phyloP scores from a whole-genome alignment of 352 stramenopile genomes.

The Chrysophaeum taylorii region DNA sequence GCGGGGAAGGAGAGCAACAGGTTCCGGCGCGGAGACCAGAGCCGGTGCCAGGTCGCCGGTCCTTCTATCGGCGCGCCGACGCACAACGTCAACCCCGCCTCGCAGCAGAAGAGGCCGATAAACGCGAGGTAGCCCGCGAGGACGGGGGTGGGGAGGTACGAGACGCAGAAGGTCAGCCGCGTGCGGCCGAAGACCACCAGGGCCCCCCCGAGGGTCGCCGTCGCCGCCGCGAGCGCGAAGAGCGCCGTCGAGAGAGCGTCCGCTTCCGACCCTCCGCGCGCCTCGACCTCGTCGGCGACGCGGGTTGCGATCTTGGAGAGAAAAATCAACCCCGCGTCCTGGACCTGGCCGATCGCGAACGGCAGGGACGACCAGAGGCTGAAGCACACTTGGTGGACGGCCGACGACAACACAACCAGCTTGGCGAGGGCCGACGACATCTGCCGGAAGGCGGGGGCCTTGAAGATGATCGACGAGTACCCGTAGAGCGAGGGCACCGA shows the following conservation, averaged over 20 bases:
- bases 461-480: constrained; percentile 89
- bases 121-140: constrained; percentile 82
- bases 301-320: constrained; percentile 72
- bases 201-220: constrained; percentile 65
- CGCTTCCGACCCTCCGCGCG: constrained; percentile 33
- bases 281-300: constrained; percentile 64
- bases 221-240: constrained; percentile 69
- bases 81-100: constrained; percentile 71
- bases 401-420: constrained; percentile 76
- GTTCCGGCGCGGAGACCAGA: constrained; percentile 49
- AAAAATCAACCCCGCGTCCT: constrained; percentile 83
- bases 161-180: constrained; percentile 74
- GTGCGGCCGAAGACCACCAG: constrained; percentile 81
- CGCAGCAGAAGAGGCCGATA: constrained; percentile 84
- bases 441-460: background rate
- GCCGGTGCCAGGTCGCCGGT: constrained; percentile 58
- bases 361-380: constrained; percentile 69
- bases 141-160: constrained; percentile 85
- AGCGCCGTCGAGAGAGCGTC: constrained; percentile 73
- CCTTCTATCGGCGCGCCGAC: constrained; percentile 62
- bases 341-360: constrained; percentile 81
- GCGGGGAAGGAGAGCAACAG: constrained; percentile 69
- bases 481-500: constrained; percentile 84
- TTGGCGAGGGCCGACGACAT: constrained; percentile 33
- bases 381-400: constrained; percentile 79